Evolutionary conservation across 2,329 filamentous ascomycete species (phyloP).

Genomic region (Alternaria burnsii): DNA sequence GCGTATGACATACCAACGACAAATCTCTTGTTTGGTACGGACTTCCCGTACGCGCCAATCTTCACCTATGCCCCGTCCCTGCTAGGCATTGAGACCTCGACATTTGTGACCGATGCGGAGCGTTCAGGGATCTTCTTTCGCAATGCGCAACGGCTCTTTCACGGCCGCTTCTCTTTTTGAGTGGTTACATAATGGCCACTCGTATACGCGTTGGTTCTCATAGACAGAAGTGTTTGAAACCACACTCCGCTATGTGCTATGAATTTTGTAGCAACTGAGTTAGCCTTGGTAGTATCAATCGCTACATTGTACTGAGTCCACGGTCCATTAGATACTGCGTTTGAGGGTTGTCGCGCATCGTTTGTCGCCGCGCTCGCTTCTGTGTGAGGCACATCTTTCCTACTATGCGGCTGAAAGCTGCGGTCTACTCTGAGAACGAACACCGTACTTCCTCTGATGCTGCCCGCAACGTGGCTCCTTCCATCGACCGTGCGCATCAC

Average conservation of each 20-base stretch:
- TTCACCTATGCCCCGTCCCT: slow-evolving; percentile 8
- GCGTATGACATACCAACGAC: slow-evolving; percentile 10
- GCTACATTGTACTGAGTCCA: background rate
- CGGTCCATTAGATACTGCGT: background rate
- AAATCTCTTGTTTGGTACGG: slow-evolving; percentile 17
- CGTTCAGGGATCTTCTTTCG: background rate
- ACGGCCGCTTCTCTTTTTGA: background rate
- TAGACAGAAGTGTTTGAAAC: background rate
- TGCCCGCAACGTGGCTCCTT: background rate
- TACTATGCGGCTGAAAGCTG: background rate
- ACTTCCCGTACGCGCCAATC: slow-evolving; percentile 13
- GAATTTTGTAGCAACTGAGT: too few species aligned
- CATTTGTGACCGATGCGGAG: background rate
- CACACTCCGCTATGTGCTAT: background rate
- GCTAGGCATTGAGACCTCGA: slow-evolving; percentile 3
- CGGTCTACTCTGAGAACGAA: background rate
- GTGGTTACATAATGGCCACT: background rate
- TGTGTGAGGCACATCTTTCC: background rate
- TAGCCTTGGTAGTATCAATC: background rate
- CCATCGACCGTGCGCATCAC: background rate
- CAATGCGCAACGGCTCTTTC: background rate
- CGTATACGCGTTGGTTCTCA: background rate
- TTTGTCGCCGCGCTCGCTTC: background rate
- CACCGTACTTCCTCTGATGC: background rate
- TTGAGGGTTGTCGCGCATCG: background rate